A percentile compares a stretch with the other conserved stretches of the same genome.
Conservation (phyloP, 23 red algal species). For the Chondrus crispus region DNA sequence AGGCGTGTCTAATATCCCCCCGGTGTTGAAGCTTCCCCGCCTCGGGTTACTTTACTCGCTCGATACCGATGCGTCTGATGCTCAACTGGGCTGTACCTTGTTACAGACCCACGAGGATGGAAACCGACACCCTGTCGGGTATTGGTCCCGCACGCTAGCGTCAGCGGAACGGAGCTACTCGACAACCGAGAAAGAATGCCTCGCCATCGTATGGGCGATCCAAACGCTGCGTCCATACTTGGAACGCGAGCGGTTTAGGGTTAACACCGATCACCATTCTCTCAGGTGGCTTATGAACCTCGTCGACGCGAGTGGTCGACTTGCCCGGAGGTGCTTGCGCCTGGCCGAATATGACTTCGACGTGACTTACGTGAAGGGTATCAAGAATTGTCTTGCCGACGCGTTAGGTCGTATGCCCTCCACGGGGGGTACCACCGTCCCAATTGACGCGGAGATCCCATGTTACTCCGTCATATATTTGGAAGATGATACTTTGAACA, state of each 20-base stretch:
- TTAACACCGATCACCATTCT: not conserved
- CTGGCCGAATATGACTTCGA: not conserved
- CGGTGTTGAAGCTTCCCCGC: not conserved
- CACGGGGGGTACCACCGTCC: not conserved
- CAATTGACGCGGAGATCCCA: not conserved
- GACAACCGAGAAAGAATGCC: slow-evolving; percentile 7
- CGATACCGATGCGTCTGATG: not conserved
- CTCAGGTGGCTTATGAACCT: not conserved
- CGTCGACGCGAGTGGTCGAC: not conserved
- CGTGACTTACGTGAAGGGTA: not conserved
- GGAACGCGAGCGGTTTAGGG: not conserved
- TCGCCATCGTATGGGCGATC: not conserved
- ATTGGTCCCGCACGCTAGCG: not conserved
- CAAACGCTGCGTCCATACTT: slow-evolving; percentile 2
- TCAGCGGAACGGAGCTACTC: not conserved
- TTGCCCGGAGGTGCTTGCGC: not conserved
- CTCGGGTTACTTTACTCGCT: not conserved
- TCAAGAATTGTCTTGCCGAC: not conserved
- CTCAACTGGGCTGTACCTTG: not conserved
- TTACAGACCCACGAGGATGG: not conserved
- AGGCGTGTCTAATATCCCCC: not conserved
- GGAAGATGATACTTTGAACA: too few relatives aligned
- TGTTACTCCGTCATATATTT: not conserved
- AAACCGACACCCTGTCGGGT: not conserved
- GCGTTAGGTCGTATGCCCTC: not conserved